Evolutionary conservation across 2,329 filamentous ascomycete species (phyloP).

Genomic region (Chaetomium strumarium): DNA sequence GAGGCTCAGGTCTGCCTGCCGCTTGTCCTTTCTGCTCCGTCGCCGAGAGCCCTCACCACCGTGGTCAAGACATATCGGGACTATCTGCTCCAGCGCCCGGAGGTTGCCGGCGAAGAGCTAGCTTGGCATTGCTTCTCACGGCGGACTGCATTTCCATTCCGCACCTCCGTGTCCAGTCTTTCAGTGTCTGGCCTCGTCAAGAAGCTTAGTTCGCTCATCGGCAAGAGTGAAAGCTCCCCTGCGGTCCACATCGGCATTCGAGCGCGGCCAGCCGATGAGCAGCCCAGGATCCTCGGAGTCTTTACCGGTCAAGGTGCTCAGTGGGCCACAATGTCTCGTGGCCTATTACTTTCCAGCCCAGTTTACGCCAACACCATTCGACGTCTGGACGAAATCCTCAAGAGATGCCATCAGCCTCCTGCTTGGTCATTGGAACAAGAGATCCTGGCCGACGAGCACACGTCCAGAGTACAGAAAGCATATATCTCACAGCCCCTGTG

Average conservation of each 20-base stretch:
- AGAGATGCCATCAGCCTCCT: slow-evolving; percentile 23
- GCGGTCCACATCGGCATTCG: slow-evolving; percentile 21
- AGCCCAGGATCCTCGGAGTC: slow-evolving; percentile 27
- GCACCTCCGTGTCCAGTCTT: slow-evolving; percentile 26
- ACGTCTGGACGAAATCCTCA: slow-evolving; percentile 29
- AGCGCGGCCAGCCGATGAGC: slow-evolving; percentile 14
- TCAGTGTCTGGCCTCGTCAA: slow-evolving; percentile 23
- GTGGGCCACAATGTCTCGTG: slow-evolving; percentile 37
- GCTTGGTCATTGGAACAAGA: slow-evolving; percentile 32
- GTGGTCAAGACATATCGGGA: slow-evolving; percentile 26
- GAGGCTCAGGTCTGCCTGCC: slow-evolving; percentile 26
- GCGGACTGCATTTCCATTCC: slow-evolving; percentile 30
- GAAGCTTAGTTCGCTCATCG: slow-evolving; percentile 25
- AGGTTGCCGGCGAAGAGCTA: slow-evolving; percentile 21
- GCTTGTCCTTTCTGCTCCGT: slow-evolving; percentile 35
- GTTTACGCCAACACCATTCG: slow-evolving; percentile 32
- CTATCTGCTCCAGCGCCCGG: slow-evolving; percentile 25
- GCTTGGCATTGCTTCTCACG: slow-evolving; percentile 30
- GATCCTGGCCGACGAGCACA: slow-evolving; percentile 27
- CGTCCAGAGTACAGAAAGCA: slow-evolving; percentile 32
- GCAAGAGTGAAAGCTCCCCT: slow-evolving; percentile 6
- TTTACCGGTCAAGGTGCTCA: slow-evolving; percentile 44
- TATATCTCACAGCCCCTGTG: slow-evolving; percentile 46
- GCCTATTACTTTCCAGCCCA: slow-evolving; percentile 26
- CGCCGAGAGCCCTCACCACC: slow-evolving; percentile 30